phyloP scores from a whole-genome alignment of 768 basidiomycete species.

The Hydnomerulius pinastri region DNA sequence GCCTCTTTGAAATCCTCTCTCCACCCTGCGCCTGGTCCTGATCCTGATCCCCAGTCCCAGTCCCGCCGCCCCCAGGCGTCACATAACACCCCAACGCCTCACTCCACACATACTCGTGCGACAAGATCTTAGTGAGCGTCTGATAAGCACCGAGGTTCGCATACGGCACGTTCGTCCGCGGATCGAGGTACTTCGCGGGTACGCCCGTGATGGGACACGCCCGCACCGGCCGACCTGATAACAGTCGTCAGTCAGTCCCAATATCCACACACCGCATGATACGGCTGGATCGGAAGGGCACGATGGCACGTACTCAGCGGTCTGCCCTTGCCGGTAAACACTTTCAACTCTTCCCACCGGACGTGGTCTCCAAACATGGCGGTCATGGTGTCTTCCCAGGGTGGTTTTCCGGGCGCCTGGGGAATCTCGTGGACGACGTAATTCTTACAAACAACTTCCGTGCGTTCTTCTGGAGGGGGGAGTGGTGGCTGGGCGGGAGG shows the following conservation, averaged over 20 bases:
- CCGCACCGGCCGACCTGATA: constrained; percentile 67
- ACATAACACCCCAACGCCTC: constrained; percentile 45
- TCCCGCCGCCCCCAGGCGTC: constrained; percentile 4
- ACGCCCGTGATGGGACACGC: constrained; percentile 80
- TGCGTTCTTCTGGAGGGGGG: constrained; percentile 32
- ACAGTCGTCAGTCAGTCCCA: neutral
- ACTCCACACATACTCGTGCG: constrained; percentile 73
- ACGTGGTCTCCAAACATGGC: constrained; percentile 87
- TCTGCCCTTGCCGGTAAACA: constrained; percentile 63
- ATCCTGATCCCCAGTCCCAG: neutral
- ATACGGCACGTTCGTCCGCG: constrained; percentile 77
- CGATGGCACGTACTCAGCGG: constrained; percentile 59
- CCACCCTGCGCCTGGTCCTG: constrained; percentile 8
- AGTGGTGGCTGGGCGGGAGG: neutral
- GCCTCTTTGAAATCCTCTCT: constrained; percentile 15
- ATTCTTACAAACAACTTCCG: constrained; percentile 60
- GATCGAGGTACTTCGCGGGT: constrained; percentile 78
- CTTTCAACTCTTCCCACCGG: constrained; percentile 73
- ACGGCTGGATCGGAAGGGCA: too few species aligned
- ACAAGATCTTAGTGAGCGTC: constrained; percentile 59
- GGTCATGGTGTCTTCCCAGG: constrained; percentile 73
- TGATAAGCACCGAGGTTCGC: constrained; percentile 68
- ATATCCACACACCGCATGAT: neutral
- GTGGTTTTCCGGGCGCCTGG: constrained; percentile 51
- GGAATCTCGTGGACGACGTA: constrained; percentile 68